These are phyloP conservation scores for Aspergillus sclerotialis DNA, from an alignment of 2,329 filamentous ascomycete genomes.

Conservation along the genomic window DNA sequence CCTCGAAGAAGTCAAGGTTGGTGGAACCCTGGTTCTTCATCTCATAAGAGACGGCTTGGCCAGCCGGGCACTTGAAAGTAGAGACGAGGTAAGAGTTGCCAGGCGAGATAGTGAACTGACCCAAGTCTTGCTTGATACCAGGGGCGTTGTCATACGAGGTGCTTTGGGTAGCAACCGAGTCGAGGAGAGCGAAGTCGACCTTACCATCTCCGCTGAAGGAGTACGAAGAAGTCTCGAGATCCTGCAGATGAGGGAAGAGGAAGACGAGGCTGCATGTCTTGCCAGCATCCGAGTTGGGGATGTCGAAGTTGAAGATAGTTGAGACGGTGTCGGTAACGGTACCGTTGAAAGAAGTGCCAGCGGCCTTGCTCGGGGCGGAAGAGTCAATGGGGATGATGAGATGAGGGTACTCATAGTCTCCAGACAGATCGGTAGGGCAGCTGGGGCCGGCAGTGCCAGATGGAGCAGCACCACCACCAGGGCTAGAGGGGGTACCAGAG, in stretches of 20 bases:
- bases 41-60: slow-evolving; percentile 46
- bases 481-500: neutral
- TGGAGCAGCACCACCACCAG: slow-evolving; percentile 3
- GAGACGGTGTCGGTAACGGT: slow-evolving; percentile 47
- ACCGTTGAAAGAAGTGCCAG: slow-evolving; percentile 51
- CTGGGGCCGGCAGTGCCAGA: slow-evolving; percentile 9
- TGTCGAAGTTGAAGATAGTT: slow-evolving; percentile 64
- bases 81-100: slow-evolving; percentile 50
- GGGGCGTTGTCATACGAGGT: slow-evolving; percentile 53
- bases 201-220: slow-evolving; percentile 48
- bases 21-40: slow-evolving; percentile 47
- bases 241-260: slow-evolving; percentile 51
- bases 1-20: slow-evolving; percentile 56
- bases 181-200: slow-evolving; percentile 48
- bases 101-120: slow-evolving; percentile 39
- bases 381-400: slow-evolving; percentile 57
- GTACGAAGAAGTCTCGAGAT: slow-evolving; percentile 56
- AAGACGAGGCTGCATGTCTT: slow-evolving; percentile 61
- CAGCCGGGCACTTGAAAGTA: slow-evolving; percentile 50
- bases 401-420: slow-evolving; percentile 52
- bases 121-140: slow-evolving; percentile 37
- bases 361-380: slow-evolving; percentile 43
- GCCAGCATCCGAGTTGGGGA: slow-evolving; percentile 47
- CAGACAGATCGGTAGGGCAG: slow-evolving; percentile 42
- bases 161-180: slow-evolving; percentile 34